Conservation (phyloP, 2,329 filamentous ascomycete species). For the Penicillium sp. region DNA sequence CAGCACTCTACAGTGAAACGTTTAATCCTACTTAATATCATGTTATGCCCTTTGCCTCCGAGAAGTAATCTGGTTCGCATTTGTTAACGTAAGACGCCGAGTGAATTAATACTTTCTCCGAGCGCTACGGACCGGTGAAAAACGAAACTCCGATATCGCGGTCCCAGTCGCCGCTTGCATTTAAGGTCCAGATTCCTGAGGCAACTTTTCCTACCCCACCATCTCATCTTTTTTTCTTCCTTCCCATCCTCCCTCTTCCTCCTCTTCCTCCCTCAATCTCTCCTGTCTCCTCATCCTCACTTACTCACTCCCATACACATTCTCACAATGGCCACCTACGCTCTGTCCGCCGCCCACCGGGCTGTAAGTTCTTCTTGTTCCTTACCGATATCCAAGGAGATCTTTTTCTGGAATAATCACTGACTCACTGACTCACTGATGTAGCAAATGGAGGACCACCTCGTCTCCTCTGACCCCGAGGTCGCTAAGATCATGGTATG, state of each 20-base stretch:
- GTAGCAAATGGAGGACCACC: slow-evolving; percentile 94
- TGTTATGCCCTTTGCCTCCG: not conserved
- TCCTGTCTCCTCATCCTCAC: slow-evolving; percentile 13
- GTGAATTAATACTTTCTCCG: not conserved
- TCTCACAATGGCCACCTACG: slow-evolving; percentile 59
- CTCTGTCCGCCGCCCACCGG: slow-evolving; percentile 68
- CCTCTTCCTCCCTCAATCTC: slow-evolving; percentile 11
- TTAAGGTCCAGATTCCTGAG: slow-evolving; percentile 15
- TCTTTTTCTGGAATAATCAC: slow-evolving; percentile 25
- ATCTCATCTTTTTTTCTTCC: slow-evolving; percentile 19
- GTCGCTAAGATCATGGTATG: slow-evolving; percentile 95
- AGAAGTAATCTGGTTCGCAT: not conserved
- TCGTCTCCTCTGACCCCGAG: slow-evolving; percentile 90
- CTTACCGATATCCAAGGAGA: slow-evolving; percentile 2
- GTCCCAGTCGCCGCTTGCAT: slow-evolving; percentile 11
- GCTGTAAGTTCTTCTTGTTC: slow-evolving; percentile 55
- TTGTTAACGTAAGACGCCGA: not conserved
- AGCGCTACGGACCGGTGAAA: slow-evolving; percentile 10
- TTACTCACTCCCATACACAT: slow-evolving; percentile 17
- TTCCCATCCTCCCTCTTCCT: slow-evolving; percentile 8
- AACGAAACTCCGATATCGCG: slow-evolving; percentile 23
- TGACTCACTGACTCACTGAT: slow-evolving; percentile 46
- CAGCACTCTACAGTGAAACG: not conserved
- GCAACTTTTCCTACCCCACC: slow-evolving; percentile 22
- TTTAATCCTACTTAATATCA: not conserved